These are phyloP conservation scores for Clonostachys sp. DNA, from an alignment of 2,329 filamentous ascomycete species.

Conservation along the genomic window DNA sequence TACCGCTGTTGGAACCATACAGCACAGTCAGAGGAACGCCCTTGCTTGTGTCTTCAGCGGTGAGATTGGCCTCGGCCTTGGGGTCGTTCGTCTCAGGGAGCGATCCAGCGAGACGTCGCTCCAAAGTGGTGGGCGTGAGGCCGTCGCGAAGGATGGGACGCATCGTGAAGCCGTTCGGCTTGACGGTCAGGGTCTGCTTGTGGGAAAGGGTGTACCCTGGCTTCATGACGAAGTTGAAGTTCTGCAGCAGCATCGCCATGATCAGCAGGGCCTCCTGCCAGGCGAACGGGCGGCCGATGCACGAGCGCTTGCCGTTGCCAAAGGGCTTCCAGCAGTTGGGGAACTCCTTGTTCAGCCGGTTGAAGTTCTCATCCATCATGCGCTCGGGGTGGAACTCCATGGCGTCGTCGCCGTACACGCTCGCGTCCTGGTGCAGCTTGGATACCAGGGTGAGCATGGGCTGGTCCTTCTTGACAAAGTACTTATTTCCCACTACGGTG, in stretches of 20 bases:
- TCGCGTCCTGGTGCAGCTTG: constrained; percentile 48
- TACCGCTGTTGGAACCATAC: constrained; percentile 65
- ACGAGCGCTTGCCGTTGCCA: constrained; percentile 65
- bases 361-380: constrained; percentile 66
- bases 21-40: constrained; percentile 38
- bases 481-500: constrained; percentile 47
- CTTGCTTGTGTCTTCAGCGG: background rate
- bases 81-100: background rate
- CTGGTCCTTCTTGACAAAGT: constrained; percentile 34
- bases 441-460: constrained; percentile 36
- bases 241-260: constrained; percentile 62
- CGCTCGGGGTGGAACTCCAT: constrained; percentile 65
- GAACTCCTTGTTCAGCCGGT: constrained; percentile 54
- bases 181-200: constrained; percentile 51
- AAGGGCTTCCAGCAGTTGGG: constrained; percentile 68
- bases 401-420: constrained; percentile 60
- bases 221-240: constrained; percentile 46
- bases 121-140: constrained; percentile 27
- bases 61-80: background rate
- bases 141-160: constrained; percentile 45
- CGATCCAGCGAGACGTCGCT: constrained; percentile 27
- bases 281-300: constrained; percentile 70
- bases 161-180: constrained; percentile 56
- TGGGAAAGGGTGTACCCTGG: constrained; percentile 47
- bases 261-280: constrained; percentile 67